Conservation (phyloP, 2,329 filamentous ascomycete genomes). For the Botrytis elliptica region DNA sequence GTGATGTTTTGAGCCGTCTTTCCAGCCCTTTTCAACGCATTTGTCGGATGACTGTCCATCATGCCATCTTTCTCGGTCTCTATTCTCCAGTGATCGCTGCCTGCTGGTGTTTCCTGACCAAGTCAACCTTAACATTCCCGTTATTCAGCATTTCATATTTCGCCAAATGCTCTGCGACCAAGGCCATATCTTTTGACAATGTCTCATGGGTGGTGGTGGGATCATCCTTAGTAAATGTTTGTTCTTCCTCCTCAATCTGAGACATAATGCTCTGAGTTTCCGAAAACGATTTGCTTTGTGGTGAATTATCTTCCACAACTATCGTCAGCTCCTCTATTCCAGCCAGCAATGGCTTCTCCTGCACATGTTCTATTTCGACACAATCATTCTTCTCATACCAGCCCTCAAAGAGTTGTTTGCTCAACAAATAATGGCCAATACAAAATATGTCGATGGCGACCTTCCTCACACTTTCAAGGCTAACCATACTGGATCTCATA, state of each 20-base stretch:
- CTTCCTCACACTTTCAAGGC: neutral
- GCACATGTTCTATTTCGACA: neutral
- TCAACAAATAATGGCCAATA: constrained; percentile 3
- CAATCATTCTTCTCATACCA: neutral
- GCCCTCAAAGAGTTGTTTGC: constrained; percentile 12
- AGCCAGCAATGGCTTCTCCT: constrained; percentile 12
- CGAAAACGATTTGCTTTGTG: too few relatives aligned
- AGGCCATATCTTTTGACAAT: neutral
- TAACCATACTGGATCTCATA: neutral
- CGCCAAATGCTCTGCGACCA: neutral
- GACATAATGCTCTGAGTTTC: neutral
- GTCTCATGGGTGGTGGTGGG: neutral
- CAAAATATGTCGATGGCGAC: neutral
- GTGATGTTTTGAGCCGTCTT: neutral
- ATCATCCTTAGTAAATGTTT: neutral
- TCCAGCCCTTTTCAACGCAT: too few relatives aligned
- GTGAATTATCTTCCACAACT: neutral
- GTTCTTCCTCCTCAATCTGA: neutral
- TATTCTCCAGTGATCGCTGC: neutral
- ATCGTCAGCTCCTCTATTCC: constrained; percentile 9
- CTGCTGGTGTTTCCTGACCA: neutral
- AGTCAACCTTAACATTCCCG: neutral
- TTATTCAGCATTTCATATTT: neutral
- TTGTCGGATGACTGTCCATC: neutral
- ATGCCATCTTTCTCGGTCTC: neutral